These are phyloP conservation scores for Eucalyptus tenuipes DNA, from an alignment of 345 rosid genomes.

Conservation along the genomic window DNA sequence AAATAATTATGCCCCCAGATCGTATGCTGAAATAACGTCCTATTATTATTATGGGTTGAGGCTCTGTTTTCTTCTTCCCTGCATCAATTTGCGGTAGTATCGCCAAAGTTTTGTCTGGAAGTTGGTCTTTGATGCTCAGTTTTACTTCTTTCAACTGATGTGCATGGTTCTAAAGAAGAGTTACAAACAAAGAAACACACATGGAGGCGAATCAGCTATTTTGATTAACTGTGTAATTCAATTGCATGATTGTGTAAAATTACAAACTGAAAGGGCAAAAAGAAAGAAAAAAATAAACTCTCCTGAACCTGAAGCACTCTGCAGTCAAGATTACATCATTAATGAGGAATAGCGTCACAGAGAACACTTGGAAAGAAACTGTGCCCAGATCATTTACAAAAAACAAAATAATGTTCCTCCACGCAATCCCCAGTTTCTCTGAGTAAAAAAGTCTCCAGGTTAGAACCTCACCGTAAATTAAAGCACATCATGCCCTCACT, in stretches of 20 bases:
- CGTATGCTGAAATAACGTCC: neutral
- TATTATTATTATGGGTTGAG: neutral
- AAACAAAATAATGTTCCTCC: neutral
- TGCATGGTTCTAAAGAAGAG: neutral
- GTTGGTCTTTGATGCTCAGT: neutral
- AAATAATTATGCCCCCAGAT: constrained; percentile 61
- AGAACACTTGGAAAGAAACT: neutral
- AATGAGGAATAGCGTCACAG: neutral
- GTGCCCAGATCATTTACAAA: neutral
- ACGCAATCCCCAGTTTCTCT: neutral
- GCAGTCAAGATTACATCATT: neutral
- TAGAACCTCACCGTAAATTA: neutral
- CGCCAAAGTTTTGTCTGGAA: neutral
- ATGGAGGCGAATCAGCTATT: neutral
- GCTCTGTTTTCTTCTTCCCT: neutral
- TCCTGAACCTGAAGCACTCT: neutral
- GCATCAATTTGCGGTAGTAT: neutral
- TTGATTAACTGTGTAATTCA: neutral
- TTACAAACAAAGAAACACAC: neutral
- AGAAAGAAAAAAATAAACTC: neutral
- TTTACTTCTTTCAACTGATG: neutral
- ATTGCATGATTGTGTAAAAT: neutral
- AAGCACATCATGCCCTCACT: constrained; percentile 35
- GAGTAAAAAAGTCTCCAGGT: neutral
- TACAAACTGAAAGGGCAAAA: neutral